Base-by-base conservation (phyloP, 2,329 filamentous ascomycete genomes). In the Fusarium sp. region DNA sequence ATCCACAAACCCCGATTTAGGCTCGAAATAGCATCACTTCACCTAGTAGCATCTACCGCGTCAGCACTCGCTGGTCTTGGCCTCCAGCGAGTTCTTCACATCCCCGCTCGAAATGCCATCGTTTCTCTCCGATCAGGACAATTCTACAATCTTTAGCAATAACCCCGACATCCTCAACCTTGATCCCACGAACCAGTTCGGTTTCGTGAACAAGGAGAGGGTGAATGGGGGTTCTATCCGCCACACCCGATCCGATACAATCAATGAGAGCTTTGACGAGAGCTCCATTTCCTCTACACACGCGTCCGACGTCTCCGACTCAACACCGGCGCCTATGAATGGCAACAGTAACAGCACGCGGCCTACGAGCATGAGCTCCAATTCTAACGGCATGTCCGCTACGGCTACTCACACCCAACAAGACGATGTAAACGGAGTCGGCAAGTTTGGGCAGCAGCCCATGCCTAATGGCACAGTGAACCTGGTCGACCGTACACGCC, bases 281-380 rank as follows among this genome's bases (percentile, higher is more conserved):
- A 85, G 84, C 78, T 87, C 87, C 65, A 85, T 86, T 72, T 84
- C 85, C 52, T 89, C 88, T 64, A 87, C 85, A 21, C 85, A 86
- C 80, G 86, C 85, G 70, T 88, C 88, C 67, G 84, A 86, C 78
- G 82, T 82, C 67, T 89, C 86, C 74, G 87, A 86, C 76, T 79
- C 81, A 50, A 81, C 80, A 69, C 82, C 81, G 49, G 80, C 81
- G 73, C 84, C 82, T 75, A 79, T 83, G 80, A 83, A 85, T 82
- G 86, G 83, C 74, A 81, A 80, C 78, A 77, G 75, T 52, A 83
- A 80, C 78, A 76, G 74, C 56, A 83, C 83, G 67, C 79, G 80
- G 52, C 82, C 83, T 10, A 87, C 89, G 78, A 91, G 87, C 82
- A 88, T 91, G 83, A 88, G 85, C 81, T 87, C 89, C 42, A 78